Base-by-base conservation (phyloP, 208 protist genomes). In the Leishmania martiniquensis region DNA sequence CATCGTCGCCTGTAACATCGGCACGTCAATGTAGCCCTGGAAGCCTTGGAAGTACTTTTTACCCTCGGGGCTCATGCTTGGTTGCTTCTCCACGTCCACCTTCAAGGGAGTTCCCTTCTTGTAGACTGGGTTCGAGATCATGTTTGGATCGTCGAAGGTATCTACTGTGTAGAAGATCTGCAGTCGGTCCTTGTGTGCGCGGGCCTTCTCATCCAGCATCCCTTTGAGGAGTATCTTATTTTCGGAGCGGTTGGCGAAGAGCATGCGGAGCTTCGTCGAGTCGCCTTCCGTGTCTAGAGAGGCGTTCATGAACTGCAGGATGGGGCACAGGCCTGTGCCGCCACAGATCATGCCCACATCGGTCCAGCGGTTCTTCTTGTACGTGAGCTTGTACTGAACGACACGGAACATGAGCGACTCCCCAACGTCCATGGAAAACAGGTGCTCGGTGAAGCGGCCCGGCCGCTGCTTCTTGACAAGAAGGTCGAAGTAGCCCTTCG, bases 171-270 rank as follows among this genome's bases (percentile, higher is more conserved):
- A 98, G 87, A 91, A 91, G 45, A 98, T 76, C 57, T 97, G 86
- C 66, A 98, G 85, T 66, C 88, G 88, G 70, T 97, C 83, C 17
- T 88, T 84, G 82, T 92, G 78, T 69, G 91, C 73, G 47, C 66
- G 72, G 49, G 85, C 85, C 75, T 87, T 84, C 72, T 91, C 85
- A 51, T 98, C 97, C 45, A 98, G 78, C 90, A 95, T 85, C 37
- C 89, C 91, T 74, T 96, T 96, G 54, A 98, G 86, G 37, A 98
- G 86, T 67, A 99, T 98, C 84, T 98, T 96, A 65, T 97, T 90
- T 86, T 98, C 95, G 7, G 93, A 92, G 78, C 92, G 83, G 87
- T 98, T 98, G 78, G 92, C 95, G 76, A 96, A 98, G 2, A 98
- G 76, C 49, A 98, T 78, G 47, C 66, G 86, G 17, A 98, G 59